Conservation (phyloP, 148 eudicot species). For the Rhododendron kiyosumense region DNA sequence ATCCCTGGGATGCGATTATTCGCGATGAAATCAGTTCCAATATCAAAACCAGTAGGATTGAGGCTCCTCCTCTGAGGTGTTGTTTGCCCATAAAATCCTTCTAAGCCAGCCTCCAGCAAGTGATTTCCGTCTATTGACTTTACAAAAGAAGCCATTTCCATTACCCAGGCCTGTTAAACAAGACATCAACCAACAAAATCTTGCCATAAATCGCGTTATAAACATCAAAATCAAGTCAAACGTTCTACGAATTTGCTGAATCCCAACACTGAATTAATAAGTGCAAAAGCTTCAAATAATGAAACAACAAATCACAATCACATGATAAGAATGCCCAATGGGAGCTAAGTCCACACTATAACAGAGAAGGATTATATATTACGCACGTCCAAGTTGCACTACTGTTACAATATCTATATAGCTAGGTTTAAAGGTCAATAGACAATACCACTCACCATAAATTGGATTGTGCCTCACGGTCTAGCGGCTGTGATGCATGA, state of each 20-base stretch:
- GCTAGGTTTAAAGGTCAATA: not conserved
- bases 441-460: not conserved
- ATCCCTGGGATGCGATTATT: slow-evolving; percentile 62
- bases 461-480: not conserved
- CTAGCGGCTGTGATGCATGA: not conserved
- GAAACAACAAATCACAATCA: not conserved
- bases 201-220: not conserved
- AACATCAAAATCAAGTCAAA: not conserved
- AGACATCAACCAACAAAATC: slow-evolving; percentile 1
- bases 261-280: not conserved
- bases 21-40: slow-evolving; percentile 89
- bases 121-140: slow-evolving; percentile 87
- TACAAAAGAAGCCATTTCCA: slow-evolving; percentile 87
- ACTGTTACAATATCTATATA: not conserved
- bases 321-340: not conserved
- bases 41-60: slow-evolving; percentile 57
- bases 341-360: not conserved
- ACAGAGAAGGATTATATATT: not conserved
- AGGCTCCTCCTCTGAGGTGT: slow-evolving; percentile 47
- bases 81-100: slow-evolving; percentile 82
- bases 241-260: not conserved
- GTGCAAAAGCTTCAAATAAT: not conserved
- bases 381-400: not conserved
- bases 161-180: slow-evolving; percentile 65
- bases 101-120: slow-evolving; percentile 88